A percentile compares a stretch with the other conserved stretches of the same genome.
Conservation (phyloP, 495 filamentous ascomycete genomes). For the Viridothelium virens region DNA sequence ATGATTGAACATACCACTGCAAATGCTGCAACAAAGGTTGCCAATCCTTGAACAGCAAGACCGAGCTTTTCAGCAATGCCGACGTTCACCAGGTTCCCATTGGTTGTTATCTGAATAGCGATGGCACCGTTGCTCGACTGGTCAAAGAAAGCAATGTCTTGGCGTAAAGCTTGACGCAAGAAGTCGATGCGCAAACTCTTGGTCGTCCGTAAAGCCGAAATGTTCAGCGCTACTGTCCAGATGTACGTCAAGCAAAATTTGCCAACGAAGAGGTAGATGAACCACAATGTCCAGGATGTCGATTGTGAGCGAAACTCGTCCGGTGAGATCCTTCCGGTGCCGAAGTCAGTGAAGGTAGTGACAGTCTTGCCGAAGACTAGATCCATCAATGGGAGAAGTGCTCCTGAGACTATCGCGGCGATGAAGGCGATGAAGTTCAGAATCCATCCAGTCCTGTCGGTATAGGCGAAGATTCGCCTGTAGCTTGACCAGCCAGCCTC, state of each 20-base stretch:
- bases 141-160: slow-evolving; percentile 34
- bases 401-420: slow-evolving; percentile 17
- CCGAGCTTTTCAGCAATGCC: slow-evolving; percentile 18
- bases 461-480: slow-evolving; percentile 24
- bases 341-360: slow-evolving; percentile 17
- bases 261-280: slow-evolving; percentile 38
- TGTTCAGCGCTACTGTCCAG: slow-evolving; percentile 27
- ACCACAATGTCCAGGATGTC: slow-evolving; percentile 25
- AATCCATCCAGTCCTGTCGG: slow-evolving; percentile 17
- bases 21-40: slow-evolving; percentile 16
- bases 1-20: slow-evolving; percentile 6
- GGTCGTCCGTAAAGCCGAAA: slow-evolving; percentile 32
- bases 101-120: slow-evolving; percentile 22
- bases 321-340: slow-evolving; percentile 4
- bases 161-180: slow-evolving; percentile 24
- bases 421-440: slow-evolving; percentile 19
- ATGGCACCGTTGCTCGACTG: slow-evolving; percentile 10
- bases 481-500: slow-evolving; percentile 11
- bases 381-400: slow-evolving; percentile 25
- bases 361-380: slow-evolving; percentile 24
- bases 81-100: slow-evolving; percentile 18
- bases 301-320: slow-evolving; percentile 8
- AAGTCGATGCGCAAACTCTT: slow-evolving; percentile 27
- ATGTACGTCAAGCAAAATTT: slow-evolving; percentile 34
- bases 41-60: slow-evolving; percentile 14